Evolutionary conservation across 1,284 basidiomycete species (phyloP), one percentile per base, ranked within the genome.

Genomic region (Takashimella tepidaria): DNA sequence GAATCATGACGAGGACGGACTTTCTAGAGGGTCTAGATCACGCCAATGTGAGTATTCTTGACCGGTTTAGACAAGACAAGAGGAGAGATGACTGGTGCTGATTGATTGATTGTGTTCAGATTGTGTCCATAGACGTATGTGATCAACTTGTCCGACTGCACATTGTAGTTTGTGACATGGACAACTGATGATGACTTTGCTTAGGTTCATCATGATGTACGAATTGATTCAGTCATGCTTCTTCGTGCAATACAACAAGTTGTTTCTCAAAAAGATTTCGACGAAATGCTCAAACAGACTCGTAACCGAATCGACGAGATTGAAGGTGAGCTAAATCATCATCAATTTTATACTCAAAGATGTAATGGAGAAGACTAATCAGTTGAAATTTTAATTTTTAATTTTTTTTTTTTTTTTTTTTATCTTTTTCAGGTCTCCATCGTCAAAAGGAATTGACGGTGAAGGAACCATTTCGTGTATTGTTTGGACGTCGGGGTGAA

Each of bases 1-100:
- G 86, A 67, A 84, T 91, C 49, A 90, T 89, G 88, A 90, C 88
- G 0, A 78, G 88, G 25, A 77, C 87, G 2, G 89, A 90, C 72
- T 91, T 88, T 67, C 74, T 91, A 57, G 85, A 87, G 69, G 68
- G 66, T 1, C 59, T 76, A n/a, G 75, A 77, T 59, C 69, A 74
- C 45, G 60, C 63, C 31, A 74, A 76, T 61, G 73, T 76, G 51
- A 59, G 73, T 64, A n/a, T n/a, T n/a, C n/a, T n/a, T n/a, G n/a
- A n/a, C 5, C 5, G 6, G 13, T n/a, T 37, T 16, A 25, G 43
- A n/a, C 41, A 25, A 20, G 20, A 22, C 26, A 24, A 49, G n/a
- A n/a, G 22, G 50, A n/a, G 11, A 19, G 12, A 49, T 50, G 45
- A 37, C 42, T 16, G 44, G 41, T 42, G 44, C 54, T 50, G 45